These are phyloP conservation scores for Aureobasidium sp. DNA, from an alignment of 2,329 filamentous ascomycete genomes.

Conservation along the genomic window DNA sequence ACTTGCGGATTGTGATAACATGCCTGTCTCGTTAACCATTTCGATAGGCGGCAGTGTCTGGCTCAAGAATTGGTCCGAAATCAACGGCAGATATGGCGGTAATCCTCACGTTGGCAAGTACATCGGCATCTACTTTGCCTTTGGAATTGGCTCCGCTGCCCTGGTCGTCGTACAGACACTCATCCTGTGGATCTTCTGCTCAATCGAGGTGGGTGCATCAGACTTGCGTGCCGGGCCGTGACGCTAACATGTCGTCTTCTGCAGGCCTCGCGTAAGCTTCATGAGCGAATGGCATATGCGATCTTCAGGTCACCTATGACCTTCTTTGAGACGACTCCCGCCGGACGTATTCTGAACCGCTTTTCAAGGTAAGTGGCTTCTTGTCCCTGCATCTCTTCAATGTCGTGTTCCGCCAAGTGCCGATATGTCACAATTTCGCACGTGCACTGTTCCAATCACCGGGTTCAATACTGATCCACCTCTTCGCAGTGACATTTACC, in stretches of 20 bases:
- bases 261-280: conserved; percentile 85
- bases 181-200: conserved; percentile 98
- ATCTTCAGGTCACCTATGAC: conserved; percentile 98
- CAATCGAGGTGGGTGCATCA: conserved; percentile 67
- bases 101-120: conserved; percentile 82
- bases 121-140: conserved; percentile 90
- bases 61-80: conserved; percentile 88
- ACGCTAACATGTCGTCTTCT: conserved; percentile 20
- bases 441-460: conserved; percentile 4
- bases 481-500: conserved; percentile 61
- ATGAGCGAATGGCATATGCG: conserved; percentile 93
- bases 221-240: conserved; percentile 1
- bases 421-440: not conserved
- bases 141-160: conserved; percentile 78
- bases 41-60: conserved; percentile 69
- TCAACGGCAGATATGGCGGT: conserved; percentile 58
- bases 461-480: conserved; percentile 10
- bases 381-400: not conserved
- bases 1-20: not conserved
- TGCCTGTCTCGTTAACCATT: conserved; percentile 20
- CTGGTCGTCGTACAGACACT: conserved; percentile 88
- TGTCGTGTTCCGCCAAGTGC: not conserved
- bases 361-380: conserved; percentile 68
- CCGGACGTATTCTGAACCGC: conserved; percentile 91
- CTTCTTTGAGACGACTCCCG: conserved; percentile 96